Evolutionary conservation across 306 rosid genomes (phyloP).

Genomic region (Boehmeria nivea): DNA sequence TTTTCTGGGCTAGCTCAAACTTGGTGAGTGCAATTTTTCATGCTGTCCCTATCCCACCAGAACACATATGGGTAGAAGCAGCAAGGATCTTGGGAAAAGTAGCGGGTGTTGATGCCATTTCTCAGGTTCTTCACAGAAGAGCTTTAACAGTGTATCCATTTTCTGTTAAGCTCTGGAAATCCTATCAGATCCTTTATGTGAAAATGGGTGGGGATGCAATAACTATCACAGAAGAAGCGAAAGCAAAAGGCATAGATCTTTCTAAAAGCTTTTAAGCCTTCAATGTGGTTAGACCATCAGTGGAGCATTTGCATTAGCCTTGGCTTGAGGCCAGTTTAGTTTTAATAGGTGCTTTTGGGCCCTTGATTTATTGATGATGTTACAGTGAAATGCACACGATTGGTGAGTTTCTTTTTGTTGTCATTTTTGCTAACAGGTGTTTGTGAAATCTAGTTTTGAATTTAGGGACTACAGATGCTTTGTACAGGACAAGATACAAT

Average conservation of each 20-base stretch:
- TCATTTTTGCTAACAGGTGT: constrained; percentile 16
- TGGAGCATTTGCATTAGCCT: constrained; percentile 21
- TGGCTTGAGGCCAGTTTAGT: constrained; percentile 15
- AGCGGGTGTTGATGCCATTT: constrained; percentile 44
- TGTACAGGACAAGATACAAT: constrained; percentile 24
- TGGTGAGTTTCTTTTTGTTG: constrained; percentile 12
- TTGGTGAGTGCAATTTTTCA: constrained; percentile 57
- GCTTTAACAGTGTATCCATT: constrained; percentile 76
- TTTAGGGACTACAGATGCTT: constrained; percentile 23
- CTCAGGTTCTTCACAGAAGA: constrained; percentile 52
- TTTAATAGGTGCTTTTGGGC: too few relatives aligned
- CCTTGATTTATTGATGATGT: too few relatives aligned
- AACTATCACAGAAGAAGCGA: constrained; percentile 51
- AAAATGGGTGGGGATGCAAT: constrained; percentile 44
- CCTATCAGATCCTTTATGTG: constrained; percentile 30
- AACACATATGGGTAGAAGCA: constrained; percentile 78
- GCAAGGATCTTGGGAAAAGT: constrained; percentile 46
- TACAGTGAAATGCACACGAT: too few relatives aligned
- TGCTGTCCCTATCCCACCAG: constrained; percentile 82
- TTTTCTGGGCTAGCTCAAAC: constrained; percentile 86
- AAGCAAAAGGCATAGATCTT: constrained; percentile 62
- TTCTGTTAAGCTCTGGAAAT: constrained; percentile 65
- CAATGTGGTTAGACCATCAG: too few relatives aligned
- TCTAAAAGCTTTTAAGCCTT: constrained; percentile 8
- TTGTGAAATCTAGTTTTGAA: constrained; percentile 6